Evolutionary conservation across 2,329 filamentous ascomycete species (phyloP), one percentile per base, ranked within the genome.

Genomic region (Stachybotrys chartarum): DNA sequence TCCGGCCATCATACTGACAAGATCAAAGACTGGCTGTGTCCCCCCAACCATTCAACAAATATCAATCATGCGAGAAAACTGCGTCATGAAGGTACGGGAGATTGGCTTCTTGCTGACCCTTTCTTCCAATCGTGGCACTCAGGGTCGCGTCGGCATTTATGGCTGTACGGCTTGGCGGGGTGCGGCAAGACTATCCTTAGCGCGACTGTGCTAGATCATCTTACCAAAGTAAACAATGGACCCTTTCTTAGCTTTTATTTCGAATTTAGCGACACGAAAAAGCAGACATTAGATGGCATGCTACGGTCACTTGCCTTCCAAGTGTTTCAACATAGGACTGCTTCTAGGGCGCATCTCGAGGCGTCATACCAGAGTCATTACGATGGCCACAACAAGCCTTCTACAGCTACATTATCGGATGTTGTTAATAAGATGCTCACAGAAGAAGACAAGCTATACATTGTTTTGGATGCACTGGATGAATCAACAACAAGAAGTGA

Each of bases 261-360:
- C 42, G 56, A 61, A 49, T 61, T 61, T 39, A 57, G 49, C 49
- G 58, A 62, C 24, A 44, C 50, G 1, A 51, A 6, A 1, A 60
- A 62, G 46, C 56, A 62, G 42, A 60, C 53, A 6, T 12, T 55
- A 5, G 54, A 61, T 24, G 55, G 55, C 14, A 50, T 59, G 30
- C 30, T 57, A 14, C 58, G 56, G 35, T 60, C 58, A 30, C 51
- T 61, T 42, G 54, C 55, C 5, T 55, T 56, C 18, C 59, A 62
- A 30, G 39, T 61, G 14, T 58, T 74, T 5, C 17, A 55, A 32
- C 18, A 48, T 48, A 17, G 17, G 18, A 17, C 8, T 24, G 46
- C 46, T 17, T 48, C 18, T 48, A 14, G 7, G 17, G 46, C 12
- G 18, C 46, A 48, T 48, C 46, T 48, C 46, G 46, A 48, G 11